A percentile compares a stretch with the other conserved stretches of the same genome.
Conservation (phyloP, 306 rosid species). For the Malus sylvestris region DNA sequence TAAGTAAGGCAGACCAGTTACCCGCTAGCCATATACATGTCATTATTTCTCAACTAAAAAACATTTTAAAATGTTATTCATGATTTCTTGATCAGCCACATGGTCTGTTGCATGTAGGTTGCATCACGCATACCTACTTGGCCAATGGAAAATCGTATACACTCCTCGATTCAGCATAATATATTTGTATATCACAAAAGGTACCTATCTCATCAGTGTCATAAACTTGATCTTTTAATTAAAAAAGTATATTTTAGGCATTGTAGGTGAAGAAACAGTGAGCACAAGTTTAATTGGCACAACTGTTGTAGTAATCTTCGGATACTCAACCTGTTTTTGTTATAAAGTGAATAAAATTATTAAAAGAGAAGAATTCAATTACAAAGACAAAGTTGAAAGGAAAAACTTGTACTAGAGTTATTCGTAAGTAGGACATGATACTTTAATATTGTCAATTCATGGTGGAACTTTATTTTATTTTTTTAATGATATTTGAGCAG, state of each 20-base stretch:
- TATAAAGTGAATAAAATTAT: neutral
- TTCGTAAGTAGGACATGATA: too few species aligned
- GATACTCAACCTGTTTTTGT: neutral
- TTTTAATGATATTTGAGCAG: too few species aligned
- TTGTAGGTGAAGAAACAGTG: neutral
- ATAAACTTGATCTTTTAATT: neutral
- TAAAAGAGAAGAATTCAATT: neutral
- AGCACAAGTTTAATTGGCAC: neutral
- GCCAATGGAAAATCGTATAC: neutral
- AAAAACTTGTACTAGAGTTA: too few species aligned
- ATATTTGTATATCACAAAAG: too few species aligned
- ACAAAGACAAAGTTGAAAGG: too few species aligned
- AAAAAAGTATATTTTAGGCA: neutral
- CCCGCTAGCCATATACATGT: neutral
- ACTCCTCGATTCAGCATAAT: neutral
- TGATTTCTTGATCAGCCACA: neutral
- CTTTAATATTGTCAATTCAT: too few species aligned
- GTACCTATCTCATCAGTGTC: neutral
- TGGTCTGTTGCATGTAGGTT: neutral
- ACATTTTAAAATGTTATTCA: neutral
- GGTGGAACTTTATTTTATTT: too few species aligned
- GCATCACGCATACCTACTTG: neutral
- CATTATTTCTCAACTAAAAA: neutral
- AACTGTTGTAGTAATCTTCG: neutral
- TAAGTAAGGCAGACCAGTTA: neutral